Base-by-base conservation (phyloP, 2,329 filamentous ascomycete genomes). In the Fusarium stilboides region DNA sequence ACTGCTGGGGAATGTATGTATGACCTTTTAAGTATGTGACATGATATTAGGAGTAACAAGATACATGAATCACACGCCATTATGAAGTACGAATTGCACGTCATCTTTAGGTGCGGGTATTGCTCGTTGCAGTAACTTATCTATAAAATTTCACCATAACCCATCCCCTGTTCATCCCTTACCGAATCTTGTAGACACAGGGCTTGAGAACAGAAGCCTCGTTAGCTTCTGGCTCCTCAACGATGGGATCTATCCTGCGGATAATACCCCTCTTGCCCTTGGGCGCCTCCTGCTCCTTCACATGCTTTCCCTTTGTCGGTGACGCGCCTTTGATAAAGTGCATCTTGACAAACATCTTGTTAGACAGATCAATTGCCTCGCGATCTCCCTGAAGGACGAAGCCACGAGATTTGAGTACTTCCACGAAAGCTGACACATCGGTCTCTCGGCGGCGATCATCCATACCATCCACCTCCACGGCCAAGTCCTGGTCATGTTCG, bases 281-380 rank as follows among this genome's bases (percentile, higher is more conserved):
- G 42, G 76, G 86, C 79, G 91, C 89, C 19, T 90, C 91, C 73
- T 88, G 68, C 15, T 80, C 77, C 55, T 81, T 84, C 15, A 85
- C 88, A 69, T 91, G 89, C 82, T 97, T 97, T 24, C 94, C 94
- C 77, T 89, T 91, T 3, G 86, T 86, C 1, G 94, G 92, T 44
- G 89, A 83, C 20, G 89, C 89, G n/a, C 87, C 89, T 83, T 98
- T 99, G 74, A 94, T 85, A 80, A 99, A 99, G 74, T 92, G 89
- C 94, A 99, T 95, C 82, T 92, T 93, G 72, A 98, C 95, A 83
- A 99, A 99, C 96, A 99, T 99, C 82, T 92, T 97, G 82, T 99
- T 99, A 57, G 87, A 88, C 75, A 97, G 83, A 81, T 99, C 94
- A 12, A 97, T 86, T 1, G 91, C 88, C 46, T 79, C 80, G 68